Conservation (phyloP, 495 filamentous ascomycete genomes). For the Aspergillus wentii region DNA sequence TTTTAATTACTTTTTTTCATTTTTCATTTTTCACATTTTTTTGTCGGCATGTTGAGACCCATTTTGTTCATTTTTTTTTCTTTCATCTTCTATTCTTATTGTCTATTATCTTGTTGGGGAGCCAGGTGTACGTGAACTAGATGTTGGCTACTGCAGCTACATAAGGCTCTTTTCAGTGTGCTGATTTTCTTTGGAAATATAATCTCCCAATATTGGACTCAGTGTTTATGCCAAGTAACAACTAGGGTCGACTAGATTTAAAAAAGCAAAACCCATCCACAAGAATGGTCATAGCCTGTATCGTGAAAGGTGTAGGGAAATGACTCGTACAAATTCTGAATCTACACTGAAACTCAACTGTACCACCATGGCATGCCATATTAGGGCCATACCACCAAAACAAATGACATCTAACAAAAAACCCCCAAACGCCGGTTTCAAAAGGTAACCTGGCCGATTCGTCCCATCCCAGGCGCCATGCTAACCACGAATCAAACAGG, state of each 20-base stretch:
- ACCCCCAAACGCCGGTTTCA: conserved; percentile 3
- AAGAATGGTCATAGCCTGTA: too few species aligned
- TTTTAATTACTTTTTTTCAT: conserved; percentile 7
- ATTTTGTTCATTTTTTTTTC: conserved; percentile 7
- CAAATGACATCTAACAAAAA: too few species aligned
- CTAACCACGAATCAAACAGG: conserved; percentile 14
- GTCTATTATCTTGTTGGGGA: conserved; percentile 6
- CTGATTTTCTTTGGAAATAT: background rate
- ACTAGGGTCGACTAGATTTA: too few species aligned
- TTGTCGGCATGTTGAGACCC: conserved; percentile 10
- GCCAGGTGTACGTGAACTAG: conserved; percentile 6
- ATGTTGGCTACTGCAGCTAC: too few species aligned
- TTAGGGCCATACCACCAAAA: too few species aligned
- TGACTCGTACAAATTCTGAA: too few species aligned
- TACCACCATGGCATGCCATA: too few species aligned
- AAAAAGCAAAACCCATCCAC: too few species aligned
- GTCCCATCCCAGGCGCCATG: conserved; percentile 17
- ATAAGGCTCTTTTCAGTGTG: background rate
- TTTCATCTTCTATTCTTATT: conserved; percentile 11
- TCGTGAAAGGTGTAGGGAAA: too few species aligned
- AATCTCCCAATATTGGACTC: too few species aligned
- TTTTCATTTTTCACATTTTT: conserved; percentile 8
- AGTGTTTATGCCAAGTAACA: too few species aligned
- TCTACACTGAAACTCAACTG: too few species aligned
- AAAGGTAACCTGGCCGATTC: conserved; percentile 1